Evolutionary conservation across 768 basidiomycete genomes (phyloP).

Genomic region (Boletellus ananiceps): DNA sequence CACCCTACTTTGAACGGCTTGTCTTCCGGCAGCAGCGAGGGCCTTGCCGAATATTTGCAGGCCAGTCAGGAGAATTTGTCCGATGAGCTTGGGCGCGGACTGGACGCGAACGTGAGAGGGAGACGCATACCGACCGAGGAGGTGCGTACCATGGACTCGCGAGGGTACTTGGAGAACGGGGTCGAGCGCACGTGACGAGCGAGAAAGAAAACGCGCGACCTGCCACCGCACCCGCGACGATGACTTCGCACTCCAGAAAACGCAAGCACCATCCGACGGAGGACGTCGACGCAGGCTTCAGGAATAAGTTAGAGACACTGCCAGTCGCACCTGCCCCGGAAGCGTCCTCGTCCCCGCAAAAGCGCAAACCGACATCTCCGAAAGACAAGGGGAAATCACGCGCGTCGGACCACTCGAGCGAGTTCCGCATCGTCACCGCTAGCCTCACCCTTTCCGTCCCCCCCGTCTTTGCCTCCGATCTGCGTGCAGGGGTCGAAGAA

Average conservation of each 20-base stretch:
- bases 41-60: conserved; percentile 88
- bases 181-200: conserved; percentile 17
- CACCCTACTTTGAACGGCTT: conserved; percentile 86
- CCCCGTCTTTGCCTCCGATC: conserved; percentile 73
- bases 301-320: conserved; percentile 30
- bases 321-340: neutral
- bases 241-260: conserved; percentile 38
- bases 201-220: conserved; percentile 7
- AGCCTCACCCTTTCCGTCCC: conserved; percentile 70
- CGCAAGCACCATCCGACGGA: conserved; percentile 41
- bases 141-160: conserved; percentile 16
- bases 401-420: conserved; percentile 31
- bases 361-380: conserved; percentile 20
- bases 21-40: conserved; percentile 81
- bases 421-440: conserved; percentile 63
- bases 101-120: conserved; percentile 26
- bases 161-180: neutral
- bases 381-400: conserved; percentile 38
- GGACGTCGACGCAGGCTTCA: conserved; percentile 23
- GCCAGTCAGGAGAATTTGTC: conserved; percentile 76
- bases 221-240: conserved; percentile 5
- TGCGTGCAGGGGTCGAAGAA: conserved; percentile 75
- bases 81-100: conserved; percentile 75
- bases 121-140: neutral
- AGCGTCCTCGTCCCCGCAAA: neutral